Evolutionary conservation across 2,329 filamentous ascomycete species (phyloP), one percentile per base, ranked within the genome.

Genomic region (Curvularia sp.): DNA sequence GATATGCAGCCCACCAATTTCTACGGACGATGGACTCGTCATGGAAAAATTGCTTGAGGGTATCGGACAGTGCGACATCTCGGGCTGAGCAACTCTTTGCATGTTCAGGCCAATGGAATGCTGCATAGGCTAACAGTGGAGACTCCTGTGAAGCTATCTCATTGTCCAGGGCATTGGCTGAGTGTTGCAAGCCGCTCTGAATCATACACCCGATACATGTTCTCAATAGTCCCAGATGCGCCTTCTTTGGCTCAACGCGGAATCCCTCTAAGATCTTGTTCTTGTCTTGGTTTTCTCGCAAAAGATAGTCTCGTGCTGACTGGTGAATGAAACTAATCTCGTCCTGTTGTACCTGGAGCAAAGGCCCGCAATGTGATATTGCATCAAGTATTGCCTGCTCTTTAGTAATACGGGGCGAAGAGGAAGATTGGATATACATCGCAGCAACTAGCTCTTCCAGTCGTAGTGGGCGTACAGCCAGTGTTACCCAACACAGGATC

Each of bases 251-350:
- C 12, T 24, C 61, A 10, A 71, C 57, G n/a, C 42, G 33, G 12
- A 48, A 51, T 24, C 30, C 43, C 31, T 61, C 8, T 26, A 59
- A 53, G 15, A 53, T 51, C 49, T 30, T 4, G 49, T 60, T 24
- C 2, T 13, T 43, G 31, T 57, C 44, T 7, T 4, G 10, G 9
- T 57, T 48, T 49, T 53, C 49, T 20, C 68, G 54, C 28, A 68
- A 31, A 8, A 74, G 53, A 51, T 72, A 75, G 31, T 75, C 70
- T 48, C 70, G 70, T 9, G 61, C 69, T 43, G 69, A 73, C 49
- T 74, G 65, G 60, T 75, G 73, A 9, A 75, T 53, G 20, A 75
- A 54, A 30, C 54, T 51, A 30, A 74, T 64, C 62, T 67, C 1
- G 4, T 9, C 62, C 26, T 75, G 67, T 28, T 50, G 44, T 10